Percentiles rank a stretch among this genome's conserved stretches.
Evolutionary conservation across 2,329 filamentous ascomycete genomes (phyloP).

Genomic region (Dothidotthia symphoricarpi): DNA sequence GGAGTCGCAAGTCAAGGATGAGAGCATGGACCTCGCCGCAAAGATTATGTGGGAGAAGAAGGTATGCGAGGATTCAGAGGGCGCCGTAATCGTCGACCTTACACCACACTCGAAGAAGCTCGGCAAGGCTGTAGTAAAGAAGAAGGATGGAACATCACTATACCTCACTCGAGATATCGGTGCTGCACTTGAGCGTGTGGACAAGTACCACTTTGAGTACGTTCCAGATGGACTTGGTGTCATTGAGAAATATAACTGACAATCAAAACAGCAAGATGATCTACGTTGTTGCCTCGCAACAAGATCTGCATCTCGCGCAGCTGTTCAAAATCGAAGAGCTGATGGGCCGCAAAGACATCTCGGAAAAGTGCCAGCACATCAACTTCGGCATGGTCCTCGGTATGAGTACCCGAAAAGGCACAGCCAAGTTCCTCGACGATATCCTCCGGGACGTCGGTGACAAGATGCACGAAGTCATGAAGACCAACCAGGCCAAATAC

Average conservation of each 20-base stretch:
- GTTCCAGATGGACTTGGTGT: neutral
- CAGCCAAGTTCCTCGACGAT: slow-evolving; percentile 54
- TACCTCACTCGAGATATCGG: slow-evolving; percentile 71
- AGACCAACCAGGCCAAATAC: slow-evolving; percentile 86
- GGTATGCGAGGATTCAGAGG: slow-evolving; percentile 63
- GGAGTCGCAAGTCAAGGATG: slow-evolving; percentile 64
- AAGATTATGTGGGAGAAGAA: slow-evolving; percentile 58
- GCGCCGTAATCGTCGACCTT: slow-evolving; percentile 67
- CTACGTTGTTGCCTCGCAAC: slow-evolving; percentile 64
- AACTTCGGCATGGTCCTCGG: slow-evolving; percentile 66
- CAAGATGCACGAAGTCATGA: slow-evolving; percentile 98
- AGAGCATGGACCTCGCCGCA: slow-evolving; percentile 62
- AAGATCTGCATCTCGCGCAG: slow-evolving; percentile 63
- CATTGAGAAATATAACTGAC: neutral
- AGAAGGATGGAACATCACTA: slow-evolving; percentile 65
- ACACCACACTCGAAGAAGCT: slow-evolving; percentile 68
- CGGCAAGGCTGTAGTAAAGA: slow-evolving; percentile 65
- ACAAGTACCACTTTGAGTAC: slow-evolving; percentile 60
- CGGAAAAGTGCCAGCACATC: slow-evolving; percentile 60
- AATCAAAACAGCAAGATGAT: slow-evolving; percentile 55
- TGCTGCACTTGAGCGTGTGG: slow-evolving; percentile 61
- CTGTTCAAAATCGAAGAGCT: slow-evolving; percentile 64
- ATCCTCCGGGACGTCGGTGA: slow-evolving; percentile 66
- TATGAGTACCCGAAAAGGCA: slow-evolving; percentile 63
- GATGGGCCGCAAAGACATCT: slow-evolving; percentile 60